phyloP scores from a whole-genome alignment of 2,329 filamentous ascomycete genomes.

The Microsporum canis region DNA sequence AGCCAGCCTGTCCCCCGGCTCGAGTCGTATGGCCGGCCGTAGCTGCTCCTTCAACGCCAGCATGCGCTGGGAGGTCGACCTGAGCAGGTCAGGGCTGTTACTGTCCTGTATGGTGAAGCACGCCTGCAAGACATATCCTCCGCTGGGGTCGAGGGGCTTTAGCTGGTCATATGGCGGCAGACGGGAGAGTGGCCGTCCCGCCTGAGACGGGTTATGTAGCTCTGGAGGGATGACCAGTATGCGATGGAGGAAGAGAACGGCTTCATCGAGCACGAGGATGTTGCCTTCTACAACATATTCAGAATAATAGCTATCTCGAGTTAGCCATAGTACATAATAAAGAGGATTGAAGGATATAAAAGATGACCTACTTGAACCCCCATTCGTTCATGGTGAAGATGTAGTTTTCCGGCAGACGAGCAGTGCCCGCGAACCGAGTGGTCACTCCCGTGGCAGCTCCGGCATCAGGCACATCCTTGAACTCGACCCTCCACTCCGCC shows the following conservation, averaged over 20 bases:
- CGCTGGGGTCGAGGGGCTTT: slow-evolving; percentile 44
- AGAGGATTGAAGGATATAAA: background rate
- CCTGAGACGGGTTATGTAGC: slow-evolving; percentile 18
- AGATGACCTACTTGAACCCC: slow-evolving; percentile 41
- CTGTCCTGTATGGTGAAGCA: slow-evolving; percentile 47
- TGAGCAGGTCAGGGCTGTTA: slow-evolving; percentile 43
- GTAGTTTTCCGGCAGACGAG: slow-evolving; percentile 40
- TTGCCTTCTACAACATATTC: slow-evolving; percentile 48
- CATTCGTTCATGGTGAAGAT: slow-evolving; percentile 40
- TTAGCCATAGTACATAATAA: background rate
- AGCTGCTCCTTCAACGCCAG: slow-evolving; percentile 44
- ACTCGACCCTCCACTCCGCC: slow-evolving; percentile 35
- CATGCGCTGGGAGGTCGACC: slow-evolving; percentile 44
- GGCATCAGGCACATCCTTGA: slow-evolving; percentile 40
- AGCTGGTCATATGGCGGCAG: slow-evolving; percentile 38
- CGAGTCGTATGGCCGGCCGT: slow-evolving; percentile 45
- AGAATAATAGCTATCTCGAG: slow-evolving; percentile 40
- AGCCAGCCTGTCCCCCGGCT: slow-evolving; percentile 46
- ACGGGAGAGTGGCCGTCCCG: slow-evolving; percentile 22
- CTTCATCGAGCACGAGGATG: slow-evolving; percentile 47
- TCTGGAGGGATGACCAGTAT: slow-evolving; percentile 38
- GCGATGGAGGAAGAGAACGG: slow-evolving; percentile 46
- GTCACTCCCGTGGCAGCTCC: slow-evolving; percentile 44
- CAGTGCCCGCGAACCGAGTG: slow-evolving; percentile 41
- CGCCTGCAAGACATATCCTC: slow-evolving; percentile 48